These are phyloP conservation scores for Exophiala aquamarina DNA, from an alignment of 2,329 filamentous ascomycete species.

Conservation along the genomic window DNA sequence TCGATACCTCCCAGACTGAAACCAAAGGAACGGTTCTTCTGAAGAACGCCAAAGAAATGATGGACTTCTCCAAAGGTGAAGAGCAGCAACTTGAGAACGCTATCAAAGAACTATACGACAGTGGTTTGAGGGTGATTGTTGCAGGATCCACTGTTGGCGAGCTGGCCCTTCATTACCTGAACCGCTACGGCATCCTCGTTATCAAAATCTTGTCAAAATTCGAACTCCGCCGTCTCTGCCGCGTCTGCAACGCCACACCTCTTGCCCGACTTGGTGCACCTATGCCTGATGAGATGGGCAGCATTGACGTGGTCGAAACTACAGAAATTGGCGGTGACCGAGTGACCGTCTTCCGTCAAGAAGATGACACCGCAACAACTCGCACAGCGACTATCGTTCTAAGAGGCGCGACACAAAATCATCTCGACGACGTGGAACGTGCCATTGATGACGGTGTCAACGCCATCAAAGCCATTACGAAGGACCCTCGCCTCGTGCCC, in stretches of 20 bases:
- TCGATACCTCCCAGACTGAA: slow-evolving; percentile 94
- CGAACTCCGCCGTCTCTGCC: slow-evolving; percentile 89
- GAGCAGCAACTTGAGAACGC: slow-evolving; percentile 84
- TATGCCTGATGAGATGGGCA: slow-evolving; percentile 99
- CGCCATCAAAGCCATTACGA: slow-evolving; percentile 96
- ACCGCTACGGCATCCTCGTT: slow-evolving; percentile 92
- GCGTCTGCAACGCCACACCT: slow-evolving; percentile 95
- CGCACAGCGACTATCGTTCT: slow-evolving; percentile 92
- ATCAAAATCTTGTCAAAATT: slow-evolving; percentile 99
- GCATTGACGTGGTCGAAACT: slow-evolving; percentile 91
- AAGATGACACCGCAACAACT: slow-evolving; percentile 73
- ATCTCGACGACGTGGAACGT: slow-evolving; percentile 94
- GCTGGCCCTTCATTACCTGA: slow-evolving; percentile 94
- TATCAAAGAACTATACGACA: slow-evolving; percentile 95
- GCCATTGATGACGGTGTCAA: slow-evolving; percentile 98
- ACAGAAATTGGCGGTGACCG: slow-evolving; percentile 96
- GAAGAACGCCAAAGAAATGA: slow-evolving; percentile 97
- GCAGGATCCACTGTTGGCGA: slow-evolving; percentile 94
- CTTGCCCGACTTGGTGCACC: slow-evolving; percentile 91
- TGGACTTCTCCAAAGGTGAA: slow-evolving; percentile 97
- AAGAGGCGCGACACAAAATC: slow-evolving; percentile 94
- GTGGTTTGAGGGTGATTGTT: slow-evolving; percentile 85
- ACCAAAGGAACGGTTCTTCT: slow-evolving; percentile 97
- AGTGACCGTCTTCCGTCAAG: slow-evolving; percentile 97
- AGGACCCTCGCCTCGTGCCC: slow-evolving; percentile 85